A percentile compares a stretch with the other conserved stretches of the same genome.
Conservation (phyloP, 2,329 filamentous ascomycete species). For the Paraconiothyrium brasiliense region DNA sequence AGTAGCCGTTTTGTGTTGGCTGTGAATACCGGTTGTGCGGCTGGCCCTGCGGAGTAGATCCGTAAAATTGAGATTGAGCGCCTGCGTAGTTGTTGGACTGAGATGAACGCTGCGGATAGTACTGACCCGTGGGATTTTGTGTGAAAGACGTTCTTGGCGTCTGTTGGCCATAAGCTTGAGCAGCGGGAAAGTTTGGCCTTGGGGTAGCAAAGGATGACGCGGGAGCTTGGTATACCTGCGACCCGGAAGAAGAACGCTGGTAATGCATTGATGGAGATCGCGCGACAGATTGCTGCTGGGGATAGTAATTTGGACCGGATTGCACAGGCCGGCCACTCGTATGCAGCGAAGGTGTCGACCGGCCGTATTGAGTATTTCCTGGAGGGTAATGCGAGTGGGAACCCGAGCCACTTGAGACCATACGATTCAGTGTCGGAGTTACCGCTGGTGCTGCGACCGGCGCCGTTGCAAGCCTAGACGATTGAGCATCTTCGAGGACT, state of each 20-base stretch:
- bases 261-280: conserved; percentile 50
- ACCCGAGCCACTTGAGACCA: conserved; percentile 35
- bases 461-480: conserved; percentile 54
- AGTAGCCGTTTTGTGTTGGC: conserved; percentile 42
- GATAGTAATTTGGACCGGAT: conserved; percentile 40
- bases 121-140: conserved; percentile 36
- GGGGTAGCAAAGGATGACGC: conserved; percentile 40
- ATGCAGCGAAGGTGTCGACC: conserved; percentile 38
- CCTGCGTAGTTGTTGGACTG: conserved; percentile 40
- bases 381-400: conserved; percentile 42
- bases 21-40: conserved; percentile 44
- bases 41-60: conserved; percentile 44
- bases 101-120: conserved; percentile 43
- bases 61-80: conserved; percentile 44
- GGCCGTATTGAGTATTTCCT: conserved; percentile 42
- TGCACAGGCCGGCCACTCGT: conserved; percentile 42
- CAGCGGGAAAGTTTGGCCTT: conserved; percentile 37
- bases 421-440: conserved; percentile 40
- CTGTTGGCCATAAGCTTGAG: conserved; percentile 43
- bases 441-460: conserved; percentile 42
- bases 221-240: conserved; percentile 42
- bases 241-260: conserved; percentile 44
- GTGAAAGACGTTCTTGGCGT: conserved; percentile 42
- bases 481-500: conserved; percentile 83
- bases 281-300: conserved; percentile 46